Base-by-base conservation (phyloP, 1,284 basidiomycete species). In the Psilocybe mexicana region DNA sequence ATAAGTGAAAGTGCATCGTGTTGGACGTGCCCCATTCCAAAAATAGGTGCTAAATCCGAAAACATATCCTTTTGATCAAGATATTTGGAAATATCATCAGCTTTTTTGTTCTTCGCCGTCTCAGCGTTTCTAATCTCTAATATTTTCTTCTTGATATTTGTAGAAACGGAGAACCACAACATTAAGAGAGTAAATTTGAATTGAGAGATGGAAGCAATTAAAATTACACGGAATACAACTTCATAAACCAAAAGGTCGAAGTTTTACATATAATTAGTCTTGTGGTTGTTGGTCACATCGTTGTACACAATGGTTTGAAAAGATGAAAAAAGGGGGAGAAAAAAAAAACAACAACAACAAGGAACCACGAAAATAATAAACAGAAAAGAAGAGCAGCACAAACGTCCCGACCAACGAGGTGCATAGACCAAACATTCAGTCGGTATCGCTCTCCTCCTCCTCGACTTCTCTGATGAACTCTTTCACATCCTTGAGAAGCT, bases 401-500 rank as follows among this genome's bases (percentile, higher is more conserved):
- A 47, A 44, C 18, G n/a, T n/a, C 10, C 46, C 28, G 35, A 48
- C 23, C 0, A 4, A 40, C 14, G 38, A 48, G 30, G 3, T 23
- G 23, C 18, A n/a, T 3, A 2, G 11, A n/a, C 30, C 4, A 24
- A 46, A 14, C 14, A 46, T n/a, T 44, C 26, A 47, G 30, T 47
- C 45, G 11, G 63, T 58, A 28, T 55, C 56, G 25, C 65, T 65
- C 8, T 67, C 67, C 25, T 58, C 67, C 25, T 57, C 58, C 43
- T 61, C 63, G 44, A 86, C 80, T 61, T 90, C 88, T 6, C 79
- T 75, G 42, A 88, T 75, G 69, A 88, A 92, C 56, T 83, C 80
- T 33, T 73, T 72, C 25, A 88, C 79, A n/a, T 82, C 67, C 8
- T 73, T 75, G 59, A 79, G 66, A 61, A 94, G 71, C 63, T 89